These are phyloP conservation scores for Phialophora macrospora DNA, from an alignment of 2,329 filamentous ascomycete species.

Conservation along the genomic window DNA sequence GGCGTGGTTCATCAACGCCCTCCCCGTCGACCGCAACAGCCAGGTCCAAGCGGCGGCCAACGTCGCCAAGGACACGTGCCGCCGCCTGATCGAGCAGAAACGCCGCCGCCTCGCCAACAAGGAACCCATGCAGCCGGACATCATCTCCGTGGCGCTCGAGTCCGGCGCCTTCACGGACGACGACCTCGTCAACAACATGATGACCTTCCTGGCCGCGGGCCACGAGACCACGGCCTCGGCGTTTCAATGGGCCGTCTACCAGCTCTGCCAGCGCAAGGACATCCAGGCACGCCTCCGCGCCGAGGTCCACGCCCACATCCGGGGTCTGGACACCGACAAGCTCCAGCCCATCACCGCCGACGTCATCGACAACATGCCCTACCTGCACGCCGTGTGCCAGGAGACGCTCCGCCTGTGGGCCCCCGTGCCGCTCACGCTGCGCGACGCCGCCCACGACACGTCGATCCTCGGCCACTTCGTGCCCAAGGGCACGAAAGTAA, in stretches of 20 bases:
- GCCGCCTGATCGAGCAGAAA: conserved; percentile 72
- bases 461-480: conserved; percentile 68
- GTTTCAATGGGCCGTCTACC: conserved; percentile 42
- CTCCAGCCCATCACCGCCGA: conserved; percentile 34
- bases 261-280: conserved; percentile 40
- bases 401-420: conserved; percentile 76
- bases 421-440: conserved; percentile 72
- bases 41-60: conserved; percentile 62
- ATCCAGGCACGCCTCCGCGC: conserved; percentile 40
- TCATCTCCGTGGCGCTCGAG: conserved; percentile 78
- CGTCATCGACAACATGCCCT: conserved; percentile 74
- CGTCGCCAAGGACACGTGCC: conserved; percentile 69
- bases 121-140: conserved; percentile 67
- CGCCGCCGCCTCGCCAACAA: conserved; percentile 59
- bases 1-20: conserved; percentile 60
- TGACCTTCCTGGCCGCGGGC: conserved; percentile 82
- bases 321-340: conserved; percentile 39
- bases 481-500: conserved; percentile 71
- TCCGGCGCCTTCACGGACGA: conserved; percentile 77
- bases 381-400: conserved; percentile 77
- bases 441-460: conserved; percentile 68
- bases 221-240: conserved; percentile 43
- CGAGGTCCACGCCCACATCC: conserved; percentile 41
- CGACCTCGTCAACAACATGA: conserved; percentile 83
- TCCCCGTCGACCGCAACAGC: conserved; percentile 75